Conservation (phyloP, 768 basidiomycete genomes). For the Lentinus brumalis region DNA sequence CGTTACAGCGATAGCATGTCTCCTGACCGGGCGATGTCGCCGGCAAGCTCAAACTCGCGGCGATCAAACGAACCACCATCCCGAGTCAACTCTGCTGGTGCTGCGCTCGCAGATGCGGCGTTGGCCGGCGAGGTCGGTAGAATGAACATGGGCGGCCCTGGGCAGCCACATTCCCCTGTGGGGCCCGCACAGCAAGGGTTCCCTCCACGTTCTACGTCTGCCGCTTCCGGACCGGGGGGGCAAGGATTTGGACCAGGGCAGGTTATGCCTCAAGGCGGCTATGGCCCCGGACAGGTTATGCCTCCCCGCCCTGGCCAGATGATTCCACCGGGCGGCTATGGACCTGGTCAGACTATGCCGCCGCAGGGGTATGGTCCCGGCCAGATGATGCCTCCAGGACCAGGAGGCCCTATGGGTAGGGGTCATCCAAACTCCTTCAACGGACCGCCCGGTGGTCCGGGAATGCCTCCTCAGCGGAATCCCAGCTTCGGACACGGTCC, state of each 20-base stretch:
- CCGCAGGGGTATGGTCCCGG: constrained; percentile 20
- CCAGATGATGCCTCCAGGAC: constrained; percentile 19
- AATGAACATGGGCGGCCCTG: constrained; percentile 11
- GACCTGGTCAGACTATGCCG: constrained; percentile 22
- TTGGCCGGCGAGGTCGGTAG: constrained; percentile 11
- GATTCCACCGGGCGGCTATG: constrained; percentile 17
- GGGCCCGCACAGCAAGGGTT: constrained; percentile 8
- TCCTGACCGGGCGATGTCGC: constrained; percentile 22
- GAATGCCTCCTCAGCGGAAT: constrained; percentile 18
- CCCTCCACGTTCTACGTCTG: constrained; percentile 29
- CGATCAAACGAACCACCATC: constrained; percentile 18
- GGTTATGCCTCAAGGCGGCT: constrained; percentile 26
- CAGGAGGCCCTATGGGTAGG: constrained; percentile 8
- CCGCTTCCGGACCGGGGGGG: constrained; percentile 27
- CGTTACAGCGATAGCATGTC: constrained; percentile 22
- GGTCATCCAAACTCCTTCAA: not conserved
- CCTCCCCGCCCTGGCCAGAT: constrained; percentile 25
- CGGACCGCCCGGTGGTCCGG: constrained; percentile 10
- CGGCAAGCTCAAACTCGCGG: constrained; percentile 10
- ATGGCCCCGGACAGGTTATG: constrained; percentile 32
- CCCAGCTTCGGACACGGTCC: constrained; percentile 14
- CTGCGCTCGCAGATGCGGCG: constrained; percentile 21
- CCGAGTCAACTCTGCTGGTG: constrained; percentile 10
- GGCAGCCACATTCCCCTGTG: not conserved
- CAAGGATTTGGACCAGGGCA: constrained; percentile 35